Evolutionary conservation across 148 eudicot species (phyloP), one percentile per base, ranked within the genome.

Genomic region (Chenopodium formosanum): DNA sequence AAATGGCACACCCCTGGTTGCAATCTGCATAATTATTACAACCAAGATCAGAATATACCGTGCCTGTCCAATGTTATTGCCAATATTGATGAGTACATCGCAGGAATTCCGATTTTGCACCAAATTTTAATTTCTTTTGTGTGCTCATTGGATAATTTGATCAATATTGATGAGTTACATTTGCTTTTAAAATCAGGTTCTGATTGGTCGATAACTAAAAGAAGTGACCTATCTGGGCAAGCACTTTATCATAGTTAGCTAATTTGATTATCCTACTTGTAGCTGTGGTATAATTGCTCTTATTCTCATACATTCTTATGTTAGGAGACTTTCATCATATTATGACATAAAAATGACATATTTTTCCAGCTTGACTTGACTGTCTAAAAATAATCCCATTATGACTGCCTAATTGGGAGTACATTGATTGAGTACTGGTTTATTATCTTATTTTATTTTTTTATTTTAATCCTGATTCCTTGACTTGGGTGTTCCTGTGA

Each of bases 401-500:
- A 13, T 69, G 29, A 29, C 50, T 58, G 5, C 23, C 34, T 52
- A 56, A 65, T 58, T 74, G 67, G 46, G 34, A 34, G 44, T 70
- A 25, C 53, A 73, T 23, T 50, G 78, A 40, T 32, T 66, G 79
- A 53, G 78, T 58, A 32, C 20, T 70, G 34, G 78, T 44, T 65
- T 2, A 4, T 71, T 20, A n/a, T 5, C 11, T 56, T 62, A 71
- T 7, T 17, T 70, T 5, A 5, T 37, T 62, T 75, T 7, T 17
- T 70, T 5, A 5, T 37, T 4, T 4, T 4, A 40, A 22, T 44
- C 60, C 25, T 47, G 63, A 60, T 22, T 73, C 84, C 70, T 76
- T 92, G 92, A 85, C 56, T 85, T 78, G 84, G 82, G 65, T 37
- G 76, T 82, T 83, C 79, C 78, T 82, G 80, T 84, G 91, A 84